Base-by-base conservation (phyloP, 768 basidiomycete genomes). In the Tricholoma furcatifolium region DNA sequence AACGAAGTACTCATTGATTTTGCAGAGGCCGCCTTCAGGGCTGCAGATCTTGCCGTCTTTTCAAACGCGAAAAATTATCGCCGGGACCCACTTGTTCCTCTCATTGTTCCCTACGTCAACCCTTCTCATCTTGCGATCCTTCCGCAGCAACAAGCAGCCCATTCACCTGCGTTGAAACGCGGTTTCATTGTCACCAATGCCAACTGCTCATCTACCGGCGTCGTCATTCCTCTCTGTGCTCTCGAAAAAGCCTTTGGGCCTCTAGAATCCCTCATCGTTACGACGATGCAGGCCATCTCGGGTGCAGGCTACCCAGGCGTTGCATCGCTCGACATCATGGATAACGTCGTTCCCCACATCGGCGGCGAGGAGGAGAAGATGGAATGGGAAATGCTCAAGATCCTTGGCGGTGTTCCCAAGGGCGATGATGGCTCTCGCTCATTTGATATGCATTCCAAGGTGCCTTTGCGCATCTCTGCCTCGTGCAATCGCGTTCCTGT, bases 111-210 rank as follows among this genome's bases (percentile, higher is more conserved):
- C 11, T 86, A 97, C 61, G 95, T 96, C 60, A 99, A 99, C 73
- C 77, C 91, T 1, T 75, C 75, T 3, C 97, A 99, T 67, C 73
- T 98, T 24, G 74, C 82, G 59, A 90, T 98, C 60, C 76, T 99
- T 62, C 77, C 81, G 0, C 88, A 93, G 62, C 97, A 99, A 70
- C 91, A 76, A 47, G 60, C 82, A 2, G 72, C 81, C 14, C 87
- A 90, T 59, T 70, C 76, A 2, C 88, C 84, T 17, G 83, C 82
- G 0, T 79, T 88, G 31, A 81, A 79, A 63, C 84, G 82, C 59
- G 97, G 97, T 3, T 98, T 93, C 76, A 95, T 99, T 68, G 87
- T 99, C 56, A 95, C 94, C 53, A 99, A 99, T 68, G 97, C 97
- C 60, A 99, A 98, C 74, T 98, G 97, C 74, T 88, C 92, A 20